phyloP scores from a whole-genome alignment of 2,329 filamentous ascomycete species.

The Cadophora sp. region DNA sequence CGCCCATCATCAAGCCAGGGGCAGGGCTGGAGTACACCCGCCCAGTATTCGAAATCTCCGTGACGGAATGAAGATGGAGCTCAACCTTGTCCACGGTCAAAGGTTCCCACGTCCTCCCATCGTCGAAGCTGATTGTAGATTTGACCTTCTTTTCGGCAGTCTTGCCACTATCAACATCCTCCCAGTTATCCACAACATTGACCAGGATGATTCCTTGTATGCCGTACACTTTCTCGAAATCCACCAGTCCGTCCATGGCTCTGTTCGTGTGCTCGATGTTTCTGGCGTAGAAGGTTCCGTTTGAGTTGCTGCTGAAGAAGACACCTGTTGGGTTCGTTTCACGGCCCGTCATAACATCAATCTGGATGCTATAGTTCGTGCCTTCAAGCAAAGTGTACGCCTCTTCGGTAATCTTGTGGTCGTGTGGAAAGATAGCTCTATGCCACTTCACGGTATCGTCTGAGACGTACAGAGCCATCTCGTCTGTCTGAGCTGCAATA shows the following conservation, averaged over 20 bases:
- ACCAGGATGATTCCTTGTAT: conserved; percentile 93
- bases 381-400: conserved; percentile 95
- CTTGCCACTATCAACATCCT: conserved; percentile 68
- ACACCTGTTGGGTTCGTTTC: conserved; percentile 78
- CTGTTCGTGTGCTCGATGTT: conserved; percentile 95
- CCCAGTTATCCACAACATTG: conserved; percentile 87
- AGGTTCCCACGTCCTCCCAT: conserved; percentile 83
- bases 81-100: conserved; percentile 70
- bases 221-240: conserved; percentile 92
- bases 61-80: conserved; percentile 92
- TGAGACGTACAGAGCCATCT: conserved; percentile 91
- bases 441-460: conserved; percentile 88
- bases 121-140: conserved; percentile 91
- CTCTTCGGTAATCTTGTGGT: conserved; percentile 81
- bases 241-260: conserved; percentile 76
- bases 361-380: conserved; percentile 96
- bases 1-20: conserved; percentile 90
- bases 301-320: conserved; percentile 95
- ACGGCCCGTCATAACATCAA: conserved; percentile 82
- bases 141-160: conserved; percentile 69
- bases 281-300: conserved; percentile 93
- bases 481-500: conserved; percentile 78
- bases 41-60: conserved; percentile 80
- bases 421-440: conserved; percentile 83
- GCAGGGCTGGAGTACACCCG: conserved; percentile 93